Conservation (phyloP, 2,329 filamentous ascomycete genomes). For the Colletotrichum sidae region DNA sequence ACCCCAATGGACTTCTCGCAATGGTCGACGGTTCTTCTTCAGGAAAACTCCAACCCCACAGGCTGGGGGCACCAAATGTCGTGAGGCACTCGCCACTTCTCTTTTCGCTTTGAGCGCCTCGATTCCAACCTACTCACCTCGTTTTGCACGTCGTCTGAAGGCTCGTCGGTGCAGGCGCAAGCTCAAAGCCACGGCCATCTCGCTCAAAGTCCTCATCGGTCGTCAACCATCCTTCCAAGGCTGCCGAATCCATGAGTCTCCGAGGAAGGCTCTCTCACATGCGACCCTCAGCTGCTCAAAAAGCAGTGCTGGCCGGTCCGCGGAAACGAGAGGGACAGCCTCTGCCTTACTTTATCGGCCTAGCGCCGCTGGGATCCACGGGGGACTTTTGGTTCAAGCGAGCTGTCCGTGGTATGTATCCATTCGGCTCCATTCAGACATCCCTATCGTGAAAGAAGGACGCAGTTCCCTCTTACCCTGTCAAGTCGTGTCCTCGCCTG, state of each 20-base stretch:
- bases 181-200: too few species aligned
- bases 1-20: not conserved
- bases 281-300: constrained; percentile 26
- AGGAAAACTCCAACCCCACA: too few species aligned
- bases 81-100: too few species aligned
- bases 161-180: too few species aligned
- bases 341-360: constrained; percentile 27
- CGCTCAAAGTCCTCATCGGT: too few species aligned
- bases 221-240: too few species aligned
- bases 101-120: too few species aligned
- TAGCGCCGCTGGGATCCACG: constrained; percentile 25
- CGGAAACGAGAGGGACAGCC: constrained; percentile 31
- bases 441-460: constrained; percentile 7
- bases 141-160: too few species aligned
- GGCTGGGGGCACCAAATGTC: too few species aligned
- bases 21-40: not conserved
- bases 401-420: constrained; percentile 2
- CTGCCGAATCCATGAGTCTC: too few species aligned
- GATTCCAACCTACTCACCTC: too few species aligned
- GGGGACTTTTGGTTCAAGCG: constrained; percentile 27
- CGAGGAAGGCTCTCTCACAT: constrained; percentile 17
- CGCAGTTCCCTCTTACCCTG: constrained; percentile 19
- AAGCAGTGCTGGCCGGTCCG: constrained; percentile 36
- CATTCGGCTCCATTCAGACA: constrained; percentile 4
- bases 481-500: constrained; percentile 18